Conservation (phyloP, 371 early-diverging fungal genomes). For the Smittium culicis region DNA sequence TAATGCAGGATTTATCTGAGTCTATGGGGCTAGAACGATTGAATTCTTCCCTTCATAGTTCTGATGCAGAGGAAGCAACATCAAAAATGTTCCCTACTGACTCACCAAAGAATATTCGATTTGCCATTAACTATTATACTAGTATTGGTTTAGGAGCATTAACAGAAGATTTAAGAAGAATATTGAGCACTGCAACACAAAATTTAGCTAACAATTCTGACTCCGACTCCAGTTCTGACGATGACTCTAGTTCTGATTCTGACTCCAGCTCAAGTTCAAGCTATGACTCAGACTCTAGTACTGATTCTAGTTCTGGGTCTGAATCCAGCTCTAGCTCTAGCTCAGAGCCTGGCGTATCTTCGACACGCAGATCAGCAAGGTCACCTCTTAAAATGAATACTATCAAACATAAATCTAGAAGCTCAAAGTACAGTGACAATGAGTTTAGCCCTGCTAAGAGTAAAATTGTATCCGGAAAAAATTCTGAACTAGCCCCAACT, state of each 20-base stretch:
- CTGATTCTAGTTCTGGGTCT: slow-evolving; percentile 13
- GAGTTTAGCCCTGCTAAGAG: too few species aligned
- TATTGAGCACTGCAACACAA: slow-evolving; percentile 36
- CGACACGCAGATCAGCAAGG: slow-evolving; percentile 9
- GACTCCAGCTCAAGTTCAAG: slow-evolving; percentile 14
- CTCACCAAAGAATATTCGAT: slow-evolving; percentile 74
- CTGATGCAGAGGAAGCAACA: slow-evolving; percentile 44
- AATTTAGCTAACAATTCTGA: slow-evolving; percentile 4
- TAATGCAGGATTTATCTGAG: slow-evolving; percentile 83
- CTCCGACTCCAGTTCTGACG: slow-evolving; percentile 8
- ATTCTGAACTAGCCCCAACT: too few species aligned
- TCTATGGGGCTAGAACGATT: slow-evolving; percentile 67
- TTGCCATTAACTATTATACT: slow-evolving; percentile 96
- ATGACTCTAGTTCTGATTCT: slow-evolving; percentile 17
- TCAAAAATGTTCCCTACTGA: slow-evolving; percentile 84
- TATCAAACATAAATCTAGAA: too few species aligned
- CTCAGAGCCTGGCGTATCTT: slow-evolving; percentile 5
- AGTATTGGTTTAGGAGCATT: slow-evolving; percentile 83
- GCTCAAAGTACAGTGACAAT: too few species aligned
- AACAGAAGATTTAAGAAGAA: slow-evolving; percentile 85
- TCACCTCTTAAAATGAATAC: too few species aligned
- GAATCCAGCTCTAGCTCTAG: background rate
- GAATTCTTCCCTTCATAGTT: slow-evolving; percentile 57
- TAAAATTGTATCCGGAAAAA: too few species aligned
- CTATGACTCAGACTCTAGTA: slow-evolving; percentile 14